Evolutionary conservation across 176 grass and related monocot genomes (phyloP).

Genomic region (Musa schizocarpa): DNA sequence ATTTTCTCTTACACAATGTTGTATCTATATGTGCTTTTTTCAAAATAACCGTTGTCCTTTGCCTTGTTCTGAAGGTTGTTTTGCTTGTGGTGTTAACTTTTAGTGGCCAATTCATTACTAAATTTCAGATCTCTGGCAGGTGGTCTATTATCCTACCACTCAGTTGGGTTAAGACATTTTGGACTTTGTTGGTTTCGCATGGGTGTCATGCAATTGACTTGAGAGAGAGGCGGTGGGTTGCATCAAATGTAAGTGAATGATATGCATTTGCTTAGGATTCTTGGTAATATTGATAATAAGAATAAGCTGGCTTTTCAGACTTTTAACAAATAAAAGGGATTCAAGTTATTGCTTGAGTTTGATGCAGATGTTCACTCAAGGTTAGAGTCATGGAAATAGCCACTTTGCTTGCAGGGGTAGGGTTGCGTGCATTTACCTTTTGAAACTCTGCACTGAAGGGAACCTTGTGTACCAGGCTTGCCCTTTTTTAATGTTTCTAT

Average conservation of each 20-base stretch:
- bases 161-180: constrained; percentile 78
- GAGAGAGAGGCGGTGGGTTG: constrained; percentile 77
- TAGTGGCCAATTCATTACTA: background rate
- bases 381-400: too few species aligned
- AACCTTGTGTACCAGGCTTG: too few species aligned
- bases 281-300: background rate
- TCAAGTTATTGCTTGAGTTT: background rate
- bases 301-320: too few species aligned
- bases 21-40: background rate
- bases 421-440: too few species aligned
- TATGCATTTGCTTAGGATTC: background rate
- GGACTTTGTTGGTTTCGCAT: constrained; percentile 56
- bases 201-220: constrained; percentile 61
- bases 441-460: too few species aligned
- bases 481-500: too few species aligned
- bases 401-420: too few species aligned
- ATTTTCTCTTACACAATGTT: background rate
- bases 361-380: too few species aligned
- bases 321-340: background rate
- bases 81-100: background rate
- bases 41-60: background rate
- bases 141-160: constrained; percentile 84
- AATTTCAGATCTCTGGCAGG: constrained; percentile 33
- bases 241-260: constrained; percentile 59
- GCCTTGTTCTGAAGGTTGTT: background rate